Conservation (phyloP, 106 monocot species). For the Dendrobium officinale region DNA sequence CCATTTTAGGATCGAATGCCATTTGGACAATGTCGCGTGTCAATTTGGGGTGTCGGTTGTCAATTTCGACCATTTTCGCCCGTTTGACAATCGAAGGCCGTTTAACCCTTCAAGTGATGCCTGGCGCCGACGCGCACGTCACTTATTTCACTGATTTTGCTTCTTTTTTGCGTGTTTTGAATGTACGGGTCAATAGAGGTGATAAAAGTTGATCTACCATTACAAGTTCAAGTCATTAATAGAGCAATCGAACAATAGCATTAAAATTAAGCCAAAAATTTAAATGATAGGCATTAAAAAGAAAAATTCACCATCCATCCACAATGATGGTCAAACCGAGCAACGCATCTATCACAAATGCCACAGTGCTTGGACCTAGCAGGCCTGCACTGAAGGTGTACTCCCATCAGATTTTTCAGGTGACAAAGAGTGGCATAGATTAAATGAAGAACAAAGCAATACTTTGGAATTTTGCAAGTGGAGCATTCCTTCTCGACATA, state of each 20-base stretch:
- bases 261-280: not conserved
- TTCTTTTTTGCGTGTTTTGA: too few species aligned
- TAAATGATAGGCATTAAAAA: not conserved
- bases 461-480: constrained; percentile 93
- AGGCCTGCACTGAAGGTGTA: constrained; percentile 53
- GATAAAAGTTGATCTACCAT: not conserved
- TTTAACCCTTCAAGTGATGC: too few species aligned
- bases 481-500: constrained; percentile 71
- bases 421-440: not conserved
- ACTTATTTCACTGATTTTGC: too few species aligned
- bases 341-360: constrained; percentile 89
- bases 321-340: constrained; percentile 94
- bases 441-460: not conserved
- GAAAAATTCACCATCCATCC: constrained; percentile 83
- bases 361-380: constrained; percentile 95
- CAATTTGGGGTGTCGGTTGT: too few species aligned
- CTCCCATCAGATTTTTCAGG: constrained; percentile 10
- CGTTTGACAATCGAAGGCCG: too few species aligned
- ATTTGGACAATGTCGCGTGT: too few species aligned
- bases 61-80: too few species aligned
- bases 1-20: too few species aligned
- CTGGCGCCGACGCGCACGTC: too few species aligned
- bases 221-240: not conserved
- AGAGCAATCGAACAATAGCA: not conserved
- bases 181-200: too few species aligned